Conservation (phyloP, 2,329 filamentous ascomycete genomes). For the Phyllosticta citribraziliensis region DNA sequence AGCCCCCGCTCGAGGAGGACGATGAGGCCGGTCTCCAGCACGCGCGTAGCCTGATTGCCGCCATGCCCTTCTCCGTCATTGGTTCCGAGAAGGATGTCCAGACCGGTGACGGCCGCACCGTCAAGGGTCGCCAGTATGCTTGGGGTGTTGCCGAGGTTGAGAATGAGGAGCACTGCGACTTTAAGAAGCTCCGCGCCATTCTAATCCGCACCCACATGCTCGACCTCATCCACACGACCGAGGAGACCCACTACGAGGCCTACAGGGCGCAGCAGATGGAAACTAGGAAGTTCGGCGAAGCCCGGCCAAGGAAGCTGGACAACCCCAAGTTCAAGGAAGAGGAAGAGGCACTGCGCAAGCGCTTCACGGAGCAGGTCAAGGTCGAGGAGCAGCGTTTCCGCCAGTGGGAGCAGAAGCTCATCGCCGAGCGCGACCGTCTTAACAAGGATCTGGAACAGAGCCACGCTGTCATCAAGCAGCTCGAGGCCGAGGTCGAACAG, state of each 20-base stretch:
- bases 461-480: constrained; percentile 80
- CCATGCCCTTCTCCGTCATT: constrained; percentile 98
- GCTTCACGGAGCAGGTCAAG: constrained; percentile 99
- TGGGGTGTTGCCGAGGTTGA: constrained; percentile 99
- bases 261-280: constrained; percentile 99
- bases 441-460: constrained; percentile 99
- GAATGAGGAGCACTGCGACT: constrained; percentile 99
- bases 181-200: constrained; percentile 99
- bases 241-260: constrained; percentile 98
- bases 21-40: constrained; percentile 94
- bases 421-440: constrained; percentile 93
- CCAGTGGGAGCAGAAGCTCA: constrained; percentile 99
- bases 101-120: constrained; percentile 87
- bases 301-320: constrained; percentile 91
- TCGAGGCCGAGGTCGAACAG: constrained; percentile 72
- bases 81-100: constrained; percentile 99
- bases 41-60: constrained; percentile 85
- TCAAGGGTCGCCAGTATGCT: constrained; percentile 97
- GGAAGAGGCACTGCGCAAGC: constrained; percentile 94
- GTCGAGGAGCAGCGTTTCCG: constrained; percentile 98
- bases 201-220: constrained; percentile 99
- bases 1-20: constrained; percentile 94
- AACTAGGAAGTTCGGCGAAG: constrained; percentile 98
- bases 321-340: constrained; percentile 99
- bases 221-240: constrained; percentile 97